Evolutionary conservation across 2,329 filamentous ascomycete species (phyloP), one percentile per base, ranked within the genome.

Genomic region (Fusarium piperis): DNA sequence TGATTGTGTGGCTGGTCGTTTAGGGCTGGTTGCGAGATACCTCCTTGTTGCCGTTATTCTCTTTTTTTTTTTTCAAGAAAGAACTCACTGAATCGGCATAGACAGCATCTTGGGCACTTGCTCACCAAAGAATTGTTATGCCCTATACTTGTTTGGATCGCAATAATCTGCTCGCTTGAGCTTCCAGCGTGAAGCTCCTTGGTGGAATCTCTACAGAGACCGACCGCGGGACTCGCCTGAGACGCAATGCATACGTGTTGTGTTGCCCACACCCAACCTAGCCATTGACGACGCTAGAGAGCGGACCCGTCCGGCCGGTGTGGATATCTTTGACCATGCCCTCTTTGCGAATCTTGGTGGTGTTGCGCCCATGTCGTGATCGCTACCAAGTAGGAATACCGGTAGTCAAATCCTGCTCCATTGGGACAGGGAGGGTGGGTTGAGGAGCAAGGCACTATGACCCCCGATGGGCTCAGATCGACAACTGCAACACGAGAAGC

Each of bases 1-100:
- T 51, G 44, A 51, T 48, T 61, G 38, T 60, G 59, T 70, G 53
- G 65, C 46, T 41, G 52, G 66, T 59, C 64, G 48, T 70, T 67
- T 58, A 62, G 52, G 57, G 57, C 63, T 62, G 52, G 62, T 67
- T 71, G 28, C 70, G 67, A 73, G 70, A 73, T 65, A 73, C 66
- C 70, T 73, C 66, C 44, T 58, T 23, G 58, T 64, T 72, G 62
- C 62, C 60, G 64, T 65, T 62, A 23, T 65, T 59, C 39, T 23
- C 56, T 28, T 56, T 30, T 46, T 67, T 44, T 44, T 39, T 46
- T 67, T 44, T 44, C 12, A 44, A 26, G 20, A 44, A 46, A 59
- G 36, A 71, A 32, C 64, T 56, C 16, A 59, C 56, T 36, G 53
- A 67, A 56, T 57, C 46, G 60, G 63, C 56, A 62, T 73, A 72